phyloP scores from a whole-genome alignment of 768 basidiomycete species.

The Leccinum fibrillosum region DNA sequence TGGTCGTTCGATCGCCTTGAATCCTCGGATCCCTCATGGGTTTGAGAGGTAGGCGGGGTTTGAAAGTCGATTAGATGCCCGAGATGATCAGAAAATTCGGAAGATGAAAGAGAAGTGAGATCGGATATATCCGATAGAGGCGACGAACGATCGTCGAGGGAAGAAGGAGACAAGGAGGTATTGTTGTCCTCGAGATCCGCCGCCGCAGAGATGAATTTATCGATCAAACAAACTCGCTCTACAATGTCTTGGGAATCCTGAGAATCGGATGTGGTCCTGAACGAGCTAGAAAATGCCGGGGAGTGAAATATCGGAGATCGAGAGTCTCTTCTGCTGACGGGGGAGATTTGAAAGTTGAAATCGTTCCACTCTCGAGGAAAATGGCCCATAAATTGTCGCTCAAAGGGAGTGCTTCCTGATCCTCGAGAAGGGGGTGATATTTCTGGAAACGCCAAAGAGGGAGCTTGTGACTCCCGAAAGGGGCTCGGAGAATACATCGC shows the following conservation, averaged over 20 bases:
- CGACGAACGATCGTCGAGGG: slow-evolving; percentile 17
- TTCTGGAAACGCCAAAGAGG: slow-evolving; percentile 18
- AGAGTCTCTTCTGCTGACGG: slow-evolving; percentile 15
- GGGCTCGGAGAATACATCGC: slow-evolving; percentile 29
- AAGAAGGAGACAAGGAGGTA: not conserved
- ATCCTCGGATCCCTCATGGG: not conserved
- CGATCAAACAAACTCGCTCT: slow-evolving; percentile 24
- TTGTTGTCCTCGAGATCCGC: slow-evolving; percentile 6
- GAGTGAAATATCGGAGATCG: slow-evolving; percentile 2
- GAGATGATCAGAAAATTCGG: slow-evolving; percentile 7
- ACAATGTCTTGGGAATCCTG: slow-evolving; percentile 7
- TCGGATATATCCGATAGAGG: slow-evolving; percentile 28
- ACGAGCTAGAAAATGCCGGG: slow-evolving; percentile 1
- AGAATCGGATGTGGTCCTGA: not conserved
- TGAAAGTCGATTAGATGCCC: slow-evolving; percentile 1
- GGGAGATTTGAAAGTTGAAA: slow-evolving; percentile 19
- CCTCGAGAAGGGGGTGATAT: slow-evolving; percentile 30
- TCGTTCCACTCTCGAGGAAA: slow-evolving; percentile 19
- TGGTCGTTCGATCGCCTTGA: not conserved
- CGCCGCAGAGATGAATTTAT: slow-evolving; percentile 28
- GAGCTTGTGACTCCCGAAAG: slow-evolving; percentile 15
- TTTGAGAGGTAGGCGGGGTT: slow-evolving; percentile 22
- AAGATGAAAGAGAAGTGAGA: slow-evolving; percentile 31
- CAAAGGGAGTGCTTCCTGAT: slow-evolving; percentile 27
- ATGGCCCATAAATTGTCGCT: slow-evolving; percentile 25